Base-by-base conservation (phyloP, 2,329 filamentous ascomycete species). In the Colletotrichum cordylinicola region DNA sequence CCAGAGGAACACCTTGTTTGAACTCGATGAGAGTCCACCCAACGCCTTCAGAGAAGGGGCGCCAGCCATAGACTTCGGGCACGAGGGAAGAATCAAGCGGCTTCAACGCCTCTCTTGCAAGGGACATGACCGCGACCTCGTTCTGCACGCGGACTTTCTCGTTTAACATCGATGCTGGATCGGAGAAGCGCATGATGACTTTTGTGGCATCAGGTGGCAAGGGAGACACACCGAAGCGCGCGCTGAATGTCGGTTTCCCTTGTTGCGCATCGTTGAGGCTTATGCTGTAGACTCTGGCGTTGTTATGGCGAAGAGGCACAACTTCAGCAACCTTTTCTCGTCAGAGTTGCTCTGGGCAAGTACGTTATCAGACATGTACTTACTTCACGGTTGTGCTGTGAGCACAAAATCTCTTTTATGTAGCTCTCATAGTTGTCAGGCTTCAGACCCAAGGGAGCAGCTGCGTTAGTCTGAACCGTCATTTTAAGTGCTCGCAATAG, bases 401-500 rank as follows among this genome's bases (percentile, higher is more conserved):
- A 48, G 39, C 39, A n/a, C 18, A 48, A 5, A 2, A n/a, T 12
- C 39, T 48, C 39, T 48, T n/a, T 48, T 48, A 48, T 48, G 5
- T 7, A n/a, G 18, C 18, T 2, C 18, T 7, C 18, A 48, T n/a
- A 48, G 8, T 43, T 0, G 10, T n/a, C 18, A 43, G 18, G 18
- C 18, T 18, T 18, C 5, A 1, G 18, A 18, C 4, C 2, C 18
- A 43, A 8, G 39, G 0, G 1, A 43, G 18, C 18, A n/a, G 9
- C 18, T 43, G 0, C 39, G 39, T n/a, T 18, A 9, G 18, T 48
- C 12, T n/a, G 39, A 6, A n/a, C 39, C 39, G 39, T 6, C 39
- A 48, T 48, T n/a, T 12, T 4, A n/a, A 2, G 9, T 43, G 9
- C 0, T 0, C 18, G 9, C 12, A 3, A 6, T n/a, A 9, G 18